Evolutionary conservation across 2,329 filamentous ascomycete genomes (phyloP).

Genomic region (Stachybotrys chlorohalonatus): DNA sequence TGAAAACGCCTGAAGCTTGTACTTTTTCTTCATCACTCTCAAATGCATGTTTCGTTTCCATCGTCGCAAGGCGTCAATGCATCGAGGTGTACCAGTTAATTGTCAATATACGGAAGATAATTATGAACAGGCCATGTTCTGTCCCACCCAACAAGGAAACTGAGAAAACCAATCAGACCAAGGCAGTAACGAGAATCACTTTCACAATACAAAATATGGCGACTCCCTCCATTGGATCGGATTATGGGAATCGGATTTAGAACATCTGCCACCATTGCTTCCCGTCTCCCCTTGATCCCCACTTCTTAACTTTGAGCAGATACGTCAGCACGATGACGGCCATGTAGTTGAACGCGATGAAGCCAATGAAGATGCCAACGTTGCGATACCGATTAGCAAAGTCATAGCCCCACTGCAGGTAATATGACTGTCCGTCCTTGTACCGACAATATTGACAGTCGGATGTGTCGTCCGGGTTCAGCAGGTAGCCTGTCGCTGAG

Average conservation of each 20-base stretch:
- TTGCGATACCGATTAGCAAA: neutral
- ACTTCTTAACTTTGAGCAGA: neutral
- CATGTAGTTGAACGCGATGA: neutral
- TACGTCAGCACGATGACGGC: neutral
- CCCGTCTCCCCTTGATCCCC: neutral
- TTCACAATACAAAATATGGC: neutral
- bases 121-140: neutral
- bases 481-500: neutral
- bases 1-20: neutral
- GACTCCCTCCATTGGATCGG: neutral
- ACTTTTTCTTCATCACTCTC: neutral
- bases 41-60: neutral
- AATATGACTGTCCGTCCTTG: neutral
- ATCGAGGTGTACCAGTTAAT: neutral
- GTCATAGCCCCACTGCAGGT: neutral
- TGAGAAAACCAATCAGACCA: neutral
- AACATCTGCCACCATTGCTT: neutral
- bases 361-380: neutral
- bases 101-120: neutral
- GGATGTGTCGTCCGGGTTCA: neutral
- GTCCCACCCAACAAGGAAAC: neutral
- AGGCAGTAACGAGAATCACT: neutral
- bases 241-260: neutral
- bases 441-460: neutral
- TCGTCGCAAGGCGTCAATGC: neutral